Evolutionary conservation across 306 rosid genomes (phyloP), one percentile per base, ranked within the genome.

Genomic region (Sindora glabra): DNA sequence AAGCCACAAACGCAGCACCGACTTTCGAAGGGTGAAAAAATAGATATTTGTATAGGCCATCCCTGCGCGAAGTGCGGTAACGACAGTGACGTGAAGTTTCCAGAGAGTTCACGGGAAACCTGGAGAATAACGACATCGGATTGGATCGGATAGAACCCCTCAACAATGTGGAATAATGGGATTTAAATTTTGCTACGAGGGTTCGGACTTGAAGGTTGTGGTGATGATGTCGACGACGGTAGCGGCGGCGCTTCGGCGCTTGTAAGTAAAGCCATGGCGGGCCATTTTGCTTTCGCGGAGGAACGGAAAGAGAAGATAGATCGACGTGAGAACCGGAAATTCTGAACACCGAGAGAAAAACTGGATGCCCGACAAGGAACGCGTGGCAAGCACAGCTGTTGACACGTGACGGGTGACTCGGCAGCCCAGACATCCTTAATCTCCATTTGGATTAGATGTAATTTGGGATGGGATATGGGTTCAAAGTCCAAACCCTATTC

Each of bases 1-100:
- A n/a, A 80, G 14, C 80, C 21, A 80, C 82, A 13, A 80, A 65
- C 19, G 82, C 86, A 9, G 63, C 86, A 46, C 56, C 46, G 8
- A 57, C 41, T 8, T 5, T 32, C 1, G 49, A 23, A 26, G 75
- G 59, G 9, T 60, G 63, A n/a, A n/a, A 53, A 65, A 73, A 13
- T 33, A 57, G 36, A 80, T 8, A 15, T 10, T 8, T n/a, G n/a
- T n/a, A 65, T 4, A 82, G 82, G 8, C 86, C 82, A 10, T 75
- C 36, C 36, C 36, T 30, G 8, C 8, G 36, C 5, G 4, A 30
- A 3, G 73, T 73, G 10, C n/a, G 25, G 49, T 8, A 37, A 9
- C 2, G 56, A 13, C 16, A 16, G 6, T 5, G 57, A 0, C 17
- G 62, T 11, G 51, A 24, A 17, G 57, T 30, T 11, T 10, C 11